Evolutionary conservation across 495 filamentous ascomycete species (phyloP), one percentile per base, ranked within the genome.

Genomic region (Lasiosphaeria miniovina): DNA sequence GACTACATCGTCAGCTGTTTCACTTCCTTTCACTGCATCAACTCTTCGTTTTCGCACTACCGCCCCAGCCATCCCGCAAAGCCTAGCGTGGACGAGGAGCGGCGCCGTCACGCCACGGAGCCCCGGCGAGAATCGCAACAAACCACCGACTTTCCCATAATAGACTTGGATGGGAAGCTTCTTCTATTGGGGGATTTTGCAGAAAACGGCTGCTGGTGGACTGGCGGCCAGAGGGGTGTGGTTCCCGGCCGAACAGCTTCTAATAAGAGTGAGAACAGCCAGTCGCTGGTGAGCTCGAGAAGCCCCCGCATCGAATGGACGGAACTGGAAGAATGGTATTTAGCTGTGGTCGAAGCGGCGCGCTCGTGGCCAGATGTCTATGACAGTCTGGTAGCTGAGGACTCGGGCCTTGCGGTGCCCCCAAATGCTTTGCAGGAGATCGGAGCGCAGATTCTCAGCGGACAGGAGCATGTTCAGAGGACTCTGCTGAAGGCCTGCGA

Each of bases 151-250:
- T 61, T 70, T 31, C 60, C 69, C 7, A 73, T 79, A 45, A 61
- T 70, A 17, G 76, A 78, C 17, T 71, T 91, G 33, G 90, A 94
- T 70, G 83, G 88, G 0, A 94, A 93, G 70, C 86, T 89, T 0
- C 76, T 94, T 11, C 78, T 93, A 11, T 69, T 91, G n/a, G 90
- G 90, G 12, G 84, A 93, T 60, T 75, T 94, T 61, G 87, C 87
- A 0, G 90, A 94, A 69, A 94, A 93, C 68, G 90, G 90, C 2
- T 82, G 82, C 12, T 94, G 90, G 90, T 94, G 90, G 90, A 88
- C 84, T 54, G 87, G 86, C 24, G 78, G 82, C 1, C 76, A 82
- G 56, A 71, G 77, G 24, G 73, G 80, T 38, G 50, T 68, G 11
- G 66, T 68, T 17, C 70, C 74, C n/a, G 66, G 63, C 40, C 70